These are phyloP conservation scores for Microstegium vimineum DNA, from an alignment of 176 grass and related monocot species.

Conservation along the genomic window DNA sequence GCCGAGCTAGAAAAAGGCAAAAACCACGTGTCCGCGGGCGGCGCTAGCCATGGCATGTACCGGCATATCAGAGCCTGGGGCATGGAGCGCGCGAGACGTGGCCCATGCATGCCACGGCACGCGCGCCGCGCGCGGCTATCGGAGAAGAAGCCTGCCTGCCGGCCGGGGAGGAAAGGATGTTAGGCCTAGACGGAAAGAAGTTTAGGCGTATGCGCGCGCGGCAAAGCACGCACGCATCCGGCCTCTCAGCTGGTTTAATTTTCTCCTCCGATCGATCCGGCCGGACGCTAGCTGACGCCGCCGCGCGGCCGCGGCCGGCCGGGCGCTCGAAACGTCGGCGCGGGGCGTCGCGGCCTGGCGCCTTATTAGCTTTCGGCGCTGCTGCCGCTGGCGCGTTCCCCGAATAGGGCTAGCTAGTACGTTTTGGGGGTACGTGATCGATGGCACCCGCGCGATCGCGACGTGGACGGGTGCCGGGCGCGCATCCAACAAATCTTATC, in stretches of 20 bases:
- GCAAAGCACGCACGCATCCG: background rate
- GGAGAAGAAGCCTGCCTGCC: background rate
- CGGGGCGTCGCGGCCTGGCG: background rate
- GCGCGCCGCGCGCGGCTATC: background rate
- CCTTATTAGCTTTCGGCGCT: slow-evolving; percentile 35
- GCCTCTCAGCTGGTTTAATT: background rate
- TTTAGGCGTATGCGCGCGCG: background rate
- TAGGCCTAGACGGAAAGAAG: background rate
- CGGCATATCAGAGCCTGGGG: background rate
- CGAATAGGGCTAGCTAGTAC: slow-evolving; percentile 17
- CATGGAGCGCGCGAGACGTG: background rate
- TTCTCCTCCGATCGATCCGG: too few relatives aligned
- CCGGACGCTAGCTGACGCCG: background rate
- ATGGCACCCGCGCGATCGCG: background rate
- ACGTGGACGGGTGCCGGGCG: slow-evolving; percentile 6
- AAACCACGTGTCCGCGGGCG: background rate
- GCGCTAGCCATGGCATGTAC: background rate
- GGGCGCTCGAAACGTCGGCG: slow-evolving; percentile 12
- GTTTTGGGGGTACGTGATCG: background rate
- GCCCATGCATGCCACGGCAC: background rate
- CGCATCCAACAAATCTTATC: slow-evolving; percentile 41
- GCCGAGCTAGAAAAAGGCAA: background rate
- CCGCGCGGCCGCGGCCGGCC: too few relatives aligned
- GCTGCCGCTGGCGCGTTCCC: background rate
- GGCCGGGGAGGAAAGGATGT: background rate